phyloP scores from a whole-genome alignment of 495 filamentous ascomycete genomes.

The Neurospora africana region DNA sequence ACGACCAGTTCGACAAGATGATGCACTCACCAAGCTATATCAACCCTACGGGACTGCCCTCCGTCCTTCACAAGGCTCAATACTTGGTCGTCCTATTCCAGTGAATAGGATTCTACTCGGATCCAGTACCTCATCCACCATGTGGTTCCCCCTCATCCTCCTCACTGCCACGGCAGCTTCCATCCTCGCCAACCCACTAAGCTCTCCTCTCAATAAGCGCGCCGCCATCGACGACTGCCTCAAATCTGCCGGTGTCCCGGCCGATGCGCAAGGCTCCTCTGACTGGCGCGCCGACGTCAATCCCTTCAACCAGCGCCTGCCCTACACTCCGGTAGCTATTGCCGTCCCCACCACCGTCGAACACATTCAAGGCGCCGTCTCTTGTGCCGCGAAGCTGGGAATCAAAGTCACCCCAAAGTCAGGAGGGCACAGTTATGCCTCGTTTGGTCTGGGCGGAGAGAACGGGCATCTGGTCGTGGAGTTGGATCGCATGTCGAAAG shows the following conservation, averaged over 20 bases:
- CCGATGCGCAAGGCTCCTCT: conserved; percentile 22
- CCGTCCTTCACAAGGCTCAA: not conserved
- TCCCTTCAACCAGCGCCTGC: conserved; percentile 31
- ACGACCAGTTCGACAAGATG: not conserved
- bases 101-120: not conserved
- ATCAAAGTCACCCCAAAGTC: conserved; percentile 34
- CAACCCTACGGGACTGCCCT: not conserved
- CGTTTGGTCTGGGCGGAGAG: conserved; percentile 36
- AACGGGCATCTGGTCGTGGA: conserved; percentile 37
- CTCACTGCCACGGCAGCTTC: conserved; percentile 6
- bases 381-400: conserved; percentile 30
- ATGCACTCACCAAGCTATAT: conserved; percentile 1
- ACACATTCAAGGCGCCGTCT: conserved; percentile 33
- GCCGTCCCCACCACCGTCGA: conserved; percentile 29
- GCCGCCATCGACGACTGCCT: conserved; percentile 35
- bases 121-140: conserved; percentile 1
- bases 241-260: conserved; percentile 20
- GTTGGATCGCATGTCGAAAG: conserved; percentile 33
- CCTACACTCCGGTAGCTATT: conserved; percentile 30
- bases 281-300: conserved; percentile 30
- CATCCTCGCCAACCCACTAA: conserved; percentile 5
- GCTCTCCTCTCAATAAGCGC: conserved; percentile 13
- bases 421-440: conserved; percentile 38
- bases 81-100: not conserved
- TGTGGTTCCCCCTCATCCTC: conserved; percentile 8